Evolutionary conservation across 2,329 filamentous ascomycete genomes (phyloP).

Genomic region (Fusarium anthophilum): DNA sequence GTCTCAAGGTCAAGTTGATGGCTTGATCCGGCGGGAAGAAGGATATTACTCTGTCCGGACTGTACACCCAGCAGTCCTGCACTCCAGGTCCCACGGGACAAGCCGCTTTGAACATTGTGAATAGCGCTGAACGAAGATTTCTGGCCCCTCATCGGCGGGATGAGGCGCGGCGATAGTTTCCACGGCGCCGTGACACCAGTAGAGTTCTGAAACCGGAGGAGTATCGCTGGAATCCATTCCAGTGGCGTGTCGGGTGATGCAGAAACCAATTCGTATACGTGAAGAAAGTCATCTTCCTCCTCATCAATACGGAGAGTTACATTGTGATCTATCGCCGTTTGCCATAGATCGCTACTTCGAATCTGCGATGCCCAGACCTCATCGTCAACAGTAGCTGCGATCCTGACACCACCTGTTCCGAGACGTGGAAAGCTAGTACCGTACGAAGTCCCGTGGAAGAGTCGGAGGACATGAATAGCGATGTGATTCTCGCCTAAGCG

Average conservation of each 20-base stretch:
- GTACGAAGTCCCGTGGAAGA: neutral
- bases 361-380: neutral
- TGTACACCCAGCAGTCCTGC: neutral
- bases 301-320: neutral
- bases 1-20: neutral
- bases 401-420: neutral
- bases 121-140: neutral
- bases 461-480: neutral
- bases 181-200: neutral
- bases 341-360: neutral
- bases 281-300: neutral
- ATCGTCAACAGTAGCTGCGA: neutral
- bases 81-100: neutral
- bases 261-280: neutral
- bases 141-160: neutral
- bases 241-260: accelerated
- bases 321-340: neutral
- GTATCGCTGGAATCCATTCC: neutral
- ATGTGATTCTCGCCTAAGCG: neutral
- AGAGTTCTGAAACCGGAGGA: neutral
- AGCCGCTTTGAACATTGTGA: neutral
- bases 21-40: neutral
- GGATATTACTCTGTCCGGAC: accelerated
- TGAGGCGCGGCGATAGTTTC: neutral
- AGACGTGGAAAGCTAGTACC: neutral